Conservation (phyloP, 495 filamentous ascomycete species). For the Xylaria longipes region DNA sequence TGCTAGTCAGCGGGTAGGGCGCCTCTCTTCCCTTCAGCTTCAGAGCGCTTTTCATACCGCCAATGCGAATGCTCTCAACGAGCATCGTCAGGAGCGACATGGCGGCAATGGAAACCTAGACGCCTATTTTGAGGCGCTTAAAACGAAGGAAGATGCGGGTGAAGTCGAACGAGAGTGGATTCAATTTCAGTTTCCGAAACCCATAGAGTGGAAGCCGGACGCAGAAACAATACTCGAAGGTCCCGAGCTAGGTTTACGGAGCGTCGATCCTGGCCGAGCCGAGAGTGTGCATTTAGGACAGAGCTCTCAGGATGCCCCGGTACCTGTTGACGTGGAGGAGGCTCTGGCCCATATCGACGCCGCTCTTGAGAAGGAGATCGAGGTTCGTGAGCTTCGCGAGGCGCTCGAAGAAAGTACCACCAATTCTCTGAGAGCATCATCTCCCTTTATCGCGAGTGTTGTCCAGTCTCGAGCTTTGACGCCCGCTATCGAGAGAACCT, state of each 20-base stretch:
- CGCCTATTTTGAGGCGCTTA: slow-evolving; percentile 89
- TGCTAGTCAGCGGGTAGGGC: slow-evolving; percentile 59
- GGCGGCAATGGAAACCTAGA: slow-evolving; percentile 65
- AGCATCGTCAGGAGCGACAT: slow-evolving; percentile 52
- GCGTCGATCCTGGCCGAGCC: slow-evolving; percentile 33
- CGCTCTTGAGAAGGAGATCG: slow-evolving; percentile 56
- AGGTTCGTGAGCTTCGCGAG: slow-evolving; percentile 52
- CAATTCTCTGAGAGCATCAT: slow-evolving; percentile 41
- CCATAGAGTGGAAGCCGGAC: slow-evolving; percentile 83
- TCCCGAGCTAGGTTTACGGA: slow-evolving; percentile 54
- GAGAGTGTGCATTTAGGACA: slow-evolving; percentile 21
- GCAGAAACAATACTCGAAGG: slow-evolving; percentile 56
- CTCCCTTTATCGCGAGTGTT: slow-evolving; percentile 47
- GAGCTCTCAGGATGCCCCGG: slow-evolving; percentile 26
- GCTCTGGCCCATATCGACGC: slow-evolving; percentile 58
- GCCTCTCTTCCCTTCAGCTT: slow-evolving; percentile 66
- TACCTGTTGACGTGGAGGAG: slow-evolving; percentile 38
- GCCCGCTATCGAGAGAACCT: slow-evolving; percentile 44
- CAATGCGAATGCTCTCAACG: slow-evolving; percentile 39
- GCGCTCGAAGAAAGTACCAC: slow-evolving; percentile 52
- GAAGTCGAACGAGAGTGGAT: slow-evolving; percentile 81
- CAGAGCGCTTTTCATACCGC: slow-evolving; percentile 76
- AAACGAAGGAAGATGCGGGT: slow-evolving; percentile 71
- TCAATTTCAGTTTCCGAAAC: slow-evolving; percentile 84
- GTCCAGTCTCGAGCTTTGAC: slow-evolving; percentile 47